Conservation (phyloP, 2,329 filamentous ascomycete species). For the Podosphaera xanthii region DNA sequence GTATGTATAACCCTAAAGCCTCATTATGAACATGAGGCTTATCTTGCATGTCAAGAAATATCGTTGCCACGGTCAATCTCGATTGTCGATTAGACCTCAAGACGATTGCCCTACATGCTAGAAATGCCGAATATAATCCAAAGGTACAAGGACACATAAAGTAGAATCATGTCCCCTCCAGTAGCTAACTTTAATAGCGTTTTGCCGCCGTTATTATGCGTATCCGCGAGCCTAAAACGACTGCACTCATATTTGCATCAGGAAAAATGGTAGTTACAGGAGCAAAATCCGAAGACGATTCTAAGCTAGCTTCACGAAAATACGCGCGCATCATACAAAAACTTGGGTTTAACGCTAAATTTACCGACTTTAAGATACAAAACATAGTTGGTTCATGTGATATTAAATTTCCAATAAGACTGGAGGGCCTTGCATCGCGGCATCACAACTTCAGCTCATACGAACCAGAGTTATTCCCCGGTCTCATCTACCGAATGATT, state of each 20-base stretch:
- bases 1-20: slow-evolving; percentile 47
- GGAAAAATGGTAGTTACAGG: slow-evolving; percentile 99
- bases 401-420: slow-evolving; percentile 96
- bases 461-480: slow-evolving; percentile 93
- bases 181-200: slow-evolving; percentile 39
- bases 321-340: slow-evolving; percentile 99
- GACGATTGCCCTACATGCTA: slow-evolving; percentile 93
- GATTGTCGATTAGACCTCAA: slow-evolving; percentile 94
- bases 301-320: slow-evolving; percentile 88
- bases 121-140: slow-evolving; percentile 96
- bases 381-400: slow-evolving; percentile 98
- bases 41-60: slow-evolving; percentile 54
- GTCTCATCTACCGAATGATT: slow-evolving; percentile 99
- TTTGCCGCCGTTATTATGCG: slow-evolving; percentile 99
- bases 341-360: slow-evolving; percentile 97
- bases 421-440: slow-evolving; percentile 84
- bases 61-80: slow-evolving; percentile 95
- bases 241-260: slow-evolving; percentile 88
- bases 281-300: slow-evolving; percentile 94
- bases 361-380: slow-evolving; percentile 99
- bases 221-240: slow-evolving; percentile 97
- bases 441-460: slow-evolving; percentile 99
- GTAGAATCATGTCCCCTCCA: slow-evolving; percentile 20
- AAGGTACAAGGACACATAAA: slow-evolving; percentile 42
- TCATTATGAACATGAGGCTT: slow-evolving; percentile 24